A percentile compares a stretch with the other conserved stretches of the same genome.
Evolutionary conservation across 305 asterid genomes (phyloP).

Genomic region (Petunia hybrid): DNA sequence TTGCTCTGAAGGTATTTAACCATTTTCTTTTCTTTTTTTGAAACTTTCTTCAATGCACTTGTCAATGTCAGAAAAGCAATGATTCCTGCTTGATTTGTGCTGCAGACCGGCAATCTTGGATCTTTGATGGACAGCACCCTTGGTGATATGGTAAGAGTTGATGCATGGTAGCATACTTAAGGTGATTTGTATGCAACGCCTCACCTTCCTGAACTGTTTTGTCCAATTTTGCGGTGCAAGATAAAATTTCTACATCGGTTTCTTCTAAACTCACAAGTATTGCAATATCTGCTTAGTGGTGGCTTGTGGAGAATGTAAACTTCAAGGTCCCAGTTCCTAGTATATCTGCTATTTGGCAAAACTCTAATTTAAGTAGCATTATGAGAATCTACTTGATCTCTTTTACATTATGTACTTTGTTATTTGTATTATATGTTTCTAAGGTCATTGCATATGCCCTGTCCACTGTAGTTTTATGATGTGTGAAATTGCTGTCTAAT

Average conservation of each 20-base stretch:
- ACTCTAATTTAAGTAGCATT: background rate
- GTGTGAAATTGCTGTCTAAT: conserved; percentile 3
- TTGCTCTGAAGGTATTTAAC: conserved; percentile 10
- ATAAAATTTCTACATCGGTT: background rate
- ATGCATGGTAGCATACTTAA: background rate
- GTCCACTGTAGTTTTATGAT: background rate
- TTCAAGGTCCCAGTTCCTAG: conserved; percentile 15
- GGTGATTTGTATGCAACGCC: background rate
- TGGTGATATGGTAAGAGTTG: conserved; percentile 20
- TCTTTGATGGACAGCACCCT: background rate
- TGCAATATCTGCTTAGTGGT: background rate
- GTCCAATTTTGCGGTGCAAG: background rate
- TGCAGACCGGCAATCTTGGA: background rate
- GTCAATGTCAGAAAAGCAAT: background rate
- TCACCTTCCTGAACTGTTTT: background rate
- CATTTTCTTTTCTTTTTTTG: background rate
- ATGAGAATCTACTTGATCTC: background rate
- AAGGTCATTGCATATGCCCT: background rate
- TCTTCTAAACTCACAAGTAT: background rate
- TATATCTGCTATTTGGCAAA: background rate
- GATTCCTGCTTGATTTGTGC: conserved; percentile 8
- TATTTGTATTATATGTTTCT: background rate
- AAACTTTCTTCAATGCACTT: background rate
- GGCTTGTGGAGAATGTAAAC: conserved; percentile 1
- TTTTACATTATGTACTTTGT: conserved; percentile 8